Evolutionary conservation across 2,329 filamentous ascomycete genomes (phyloP).

Genomic region (Colletotrichum simmondsii): DNA sequence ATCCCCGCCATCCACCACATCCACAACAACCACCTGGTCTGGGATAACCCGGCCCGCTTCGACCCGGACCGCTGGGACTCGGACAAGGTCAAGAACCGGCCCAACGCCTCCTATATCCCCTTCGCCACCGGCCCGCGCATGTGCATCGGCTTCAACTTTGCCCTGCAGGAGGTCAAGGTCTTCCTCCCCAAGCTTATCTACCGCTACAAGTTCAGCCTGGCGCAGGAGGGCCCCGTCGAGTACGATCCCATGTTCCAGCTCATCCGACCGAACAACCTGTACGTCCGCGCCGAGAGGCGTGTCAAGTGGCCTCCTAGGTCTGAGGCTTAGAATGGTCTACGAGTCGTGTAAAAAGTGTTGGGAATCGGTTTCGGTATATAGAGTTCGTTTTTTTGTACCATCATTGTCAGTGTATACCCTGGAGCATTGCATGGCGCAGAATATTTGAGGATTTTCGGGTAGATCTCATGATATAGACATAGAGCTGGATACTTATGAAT

Average conservation of each 20-base stretch:
- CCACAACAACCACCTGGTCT: constrained; percentile 64
- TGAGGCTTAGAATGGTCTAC: neutral
- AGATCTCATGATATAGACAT: constrained; percentile 24
- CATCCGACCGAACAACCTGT: constrained; percentile 66
- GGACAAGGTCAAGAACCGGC: constrained; percentile 61
- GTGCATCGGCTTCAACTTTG: constrained; percentile 75
- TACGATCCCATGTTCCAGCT: constrained; percentile 71
- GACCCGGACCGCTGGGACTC: constrained; percentile 70
- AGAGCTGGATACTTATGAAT: constrained; percentile 8
- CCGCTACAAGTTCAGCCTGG: constrained; percentile 65
- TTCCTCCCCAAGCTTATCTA: constrained; percentile 68
- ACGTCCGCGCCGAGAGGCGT: constrained; percentile 59
- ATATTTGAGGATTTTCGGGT: neutral
- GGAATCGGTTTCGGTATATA: neutral
- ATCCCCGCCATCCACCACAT: constrained; percentile 64
- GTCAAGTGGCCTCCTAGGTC: constrained; percentile 56
- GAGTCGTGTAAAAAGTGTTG: neutral
- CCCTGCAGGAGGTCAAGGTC: constrained; percentile 69
- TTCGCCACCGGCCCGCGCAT: constrained; percentile 67
- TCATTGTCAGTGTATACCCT: constrained; percentile 33
- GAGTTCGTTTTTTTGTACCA: constrained; percentile 29
- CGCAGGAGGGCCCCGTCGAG: constrained; percentile 61
- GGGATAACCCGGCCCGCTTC: constrained; percentile 68
- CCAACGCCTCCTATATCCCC: constrained; percentile 64
- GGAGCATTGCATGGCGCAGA: constrained; percentile 30